Evolutionary conservation across 2,329 filamentous ascomycete genomes (phyloP).

Genomic region (Penicillium sclerotigenum): DNA sequence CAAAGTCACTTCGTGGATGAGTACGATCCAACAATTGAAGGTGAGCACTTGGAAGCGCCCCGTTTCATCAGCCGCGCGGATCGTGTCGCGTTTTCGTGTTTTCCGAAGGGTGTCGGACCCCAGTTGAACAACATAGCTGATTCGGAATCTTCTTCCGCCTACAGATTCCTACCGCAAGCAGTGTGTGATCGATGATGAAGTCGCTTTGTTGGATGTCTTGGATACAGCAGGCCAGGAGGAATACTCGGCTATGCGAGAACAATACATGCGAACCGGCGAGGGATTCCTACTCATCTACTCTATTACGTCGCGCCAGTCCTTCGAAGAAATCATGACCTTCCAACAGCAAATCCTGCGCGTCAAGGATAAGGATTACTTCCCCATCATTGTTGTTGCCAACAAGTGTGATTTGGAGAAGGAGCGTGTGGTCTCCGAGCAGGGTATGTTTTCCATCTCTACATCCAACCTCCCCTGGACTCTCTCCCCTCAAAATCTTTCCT

Average conservation of each 20-base stretch:
- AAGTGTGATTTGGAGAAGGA: constrained; percentile 97
- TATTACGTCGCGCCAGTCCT: constrained; percentile 94
- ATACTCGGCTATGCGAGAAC: constrained; percentile 98
- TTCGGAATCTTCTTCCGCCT: constrained; percentile 1
- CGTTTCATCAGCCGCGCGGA: neutral
- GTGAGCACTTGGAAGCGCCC: constrained; percentile 40
- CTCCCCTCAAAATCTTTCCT: neutral
- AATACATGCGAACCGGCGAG: constrained; percentile 99
- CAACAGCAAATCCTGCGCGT: constrained; percentile 97
- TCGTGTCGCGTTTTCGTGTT: neutral
- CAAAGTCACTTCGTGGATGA: constrained; percentile 98
- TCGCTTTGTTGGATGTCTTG: constrained; percentile 93
- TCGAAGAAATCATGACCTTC: constrained; percentile 97
- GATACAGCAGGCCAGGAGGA: constrained; percentile 98
- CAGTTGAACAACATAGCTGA: neutral
- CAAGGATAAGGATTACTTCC: constrained; percentile 99
- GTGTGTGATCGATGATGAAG: constrained; percentile 97
- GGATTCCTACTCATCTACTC: constrained; percentile 97
- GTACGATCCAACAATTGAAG: constrained; percentile 99
- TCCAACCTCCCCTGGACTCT: neutral
- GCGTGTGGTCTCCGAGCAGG: constrained; percentile 86
- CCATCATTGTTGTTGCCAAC: constrained; percentile 98
- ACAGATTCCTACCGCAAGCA: constrained; percentile 99
- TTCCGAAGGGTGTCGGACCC: neutral
- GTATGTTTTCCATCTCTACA: constrained; percentile 52